Evolutionary conservation across 2,329 filamentous ascomycete genomes (phyloP), one percentile per base, ranked within the genome.

Genomic region (Nemania sp.): DNA sequence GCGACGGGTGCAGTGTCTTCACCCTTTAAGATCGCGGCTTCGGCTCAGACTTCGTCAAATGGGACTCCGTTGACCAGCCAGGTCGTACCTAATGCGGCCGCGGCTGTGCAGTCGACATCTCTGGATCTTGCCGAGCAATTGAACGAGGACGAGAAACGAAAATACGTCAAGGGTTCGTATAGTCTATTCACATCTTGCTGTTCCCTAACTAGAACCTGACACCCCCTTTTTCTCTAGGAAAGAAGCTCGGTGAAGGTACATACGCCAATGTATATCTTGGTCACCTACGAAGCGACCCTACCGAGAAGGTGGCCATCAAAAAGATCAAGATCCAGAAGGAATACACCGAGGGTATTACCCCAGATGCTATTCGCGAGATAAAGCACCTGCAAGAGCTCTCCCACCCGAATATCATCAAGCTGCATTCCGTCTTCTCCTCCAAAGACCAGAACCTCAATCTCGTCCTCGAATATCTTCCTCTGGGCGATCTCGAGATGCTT

Each of bases 401-500:
- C 22, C 96, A 99, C 80, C 93, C 94, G 5, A 98, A 98, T 82
- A 96, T 99, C 81, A 97, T 99, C 81, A 91, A 91, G 15, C 88
- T 99, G 6, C 89, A 95, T 77, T 92, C 93, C 75, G 94, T 98
- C 73, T 99, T 98, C 86, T 94, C 92, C 61, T 96, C 93, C 69
- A 98, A 98, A 78, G 93, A 97, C 81, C 94, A 98, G 81, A 98
- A 98, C 78, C 89, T 99, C 73, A 97, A 97, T 77, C 88, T 99
- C 8, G 96, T 99, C 26, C 89, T 99, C 74, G 96, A 99, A 81
- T 97, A 92, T 80, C 87, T 98, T 3, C 94, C 95, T 0, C 88
- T 93, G n/a, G 95, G 96, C 72, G 96, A 99, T 81, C 87, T 99
- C 29, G 93, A 98, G 81, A 93, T 94, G 87, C 88, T 99, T 67